Conservation (phyloP, 2,329 filamentous ascomycete species). For the Colletotrichum orchidophilum region DNA sequence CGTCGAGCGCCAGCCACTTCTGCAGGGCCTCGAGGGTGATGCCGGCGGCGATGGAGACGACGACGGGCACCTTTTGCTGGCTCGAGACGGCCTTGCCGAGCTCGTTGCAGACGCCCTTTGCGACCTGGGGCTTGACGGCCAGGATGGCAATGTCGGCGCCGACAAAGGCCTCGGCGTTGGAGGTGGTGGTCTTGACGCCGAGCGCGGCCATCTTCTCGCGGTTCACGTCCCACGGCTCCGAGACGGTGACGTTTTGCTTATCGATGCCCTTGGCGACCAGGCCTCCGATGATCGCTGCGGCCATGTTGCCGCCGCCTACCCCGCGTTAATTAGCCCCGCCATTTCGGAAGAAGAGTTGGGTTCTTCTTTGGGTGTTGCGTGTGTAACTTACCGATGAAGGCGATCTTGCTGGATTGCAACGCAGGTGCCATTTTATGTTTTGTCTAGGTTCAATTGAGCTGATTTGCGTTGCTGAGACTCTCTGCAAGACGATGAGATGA, state of each 20-base stretch:
- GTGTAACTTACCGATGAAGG: background rate
- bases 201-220: conserved; percentile 56
- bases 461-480: background rate
- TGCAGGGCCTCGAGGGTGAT: conserved; percentile 52
- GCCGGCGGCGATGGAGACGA: conserved; percentile 60
- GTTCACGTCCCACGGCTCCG: conserved; percentile 63
- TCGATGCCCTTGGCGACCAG: conserved; percentile 54
- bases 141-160: conserved; percentile 58
- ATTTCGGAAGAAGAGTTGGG: background rate
- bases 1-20: conserved; percentile 51
- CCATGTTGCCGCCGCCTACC: conserved; percentile 61
- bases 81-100: conserved; percentile 50
- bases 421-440: background rate
- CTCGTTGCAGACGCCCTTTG: conserved; percentile 57
- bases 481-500: background rate
- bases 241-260: conserved; percentile 56
- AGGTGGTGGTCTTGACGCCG: conserved; percentile 56
- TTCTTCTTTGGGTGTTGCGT: background rate
- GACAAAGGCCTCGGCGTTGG: conserved; percentile 54
- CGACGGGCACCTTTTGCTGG: conserved; percentile 48
- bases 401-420: conserved; percentile 9
- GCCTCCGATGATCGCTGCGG: conserved; percentile 60
- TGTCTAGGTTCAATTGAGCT: background rate
- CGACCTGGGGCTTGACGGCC: conserved; percentile 62
- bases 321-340: conserved; percentile 7